phyloP scores from a whole-genome alignment of 805 yeast species.

The Candida maltosa region DNA sequence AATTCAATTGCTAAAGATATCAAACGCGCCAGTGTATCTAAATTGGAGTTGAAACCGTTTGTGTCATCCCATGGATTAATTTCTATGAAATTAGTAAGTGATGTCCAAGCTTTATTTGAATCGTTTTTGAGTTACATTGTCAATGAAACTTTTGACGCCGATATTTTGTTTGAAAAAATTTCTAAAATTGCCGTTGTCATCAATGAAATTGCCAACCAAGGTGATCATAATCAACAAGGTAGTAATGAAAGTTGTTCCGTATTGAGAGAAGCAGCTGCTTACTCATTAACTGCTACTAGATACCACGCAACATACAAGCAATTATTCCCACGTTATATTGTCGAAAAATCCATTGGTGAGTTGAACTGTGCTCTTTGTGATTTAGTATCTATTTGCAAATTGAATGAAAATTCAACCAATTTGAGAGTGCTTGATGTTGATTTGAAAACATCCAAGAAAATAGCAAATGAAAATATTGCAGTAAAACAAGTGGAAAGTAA shows the following conservation, averaged over 20 bases:
- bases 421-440: constrained; percentile 1
- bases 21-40: constrained; percentile 13
- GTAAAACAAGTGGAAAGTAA: neutral
- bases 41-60: constrained; percentile 24
- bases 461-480: neutral
- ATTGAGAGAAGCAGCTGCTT: constrained; percentile 67
- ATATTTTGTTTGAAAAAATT: constrained; percentile 47
- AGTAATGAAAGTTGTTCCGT: constrained; percentile 41
- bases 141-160: constrained; percentile 25
- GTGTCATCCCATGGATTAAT: constrained; percentile 43
- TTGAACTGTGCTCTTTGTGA: constrained; percentile 65
- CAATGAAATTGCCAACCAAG: constrained; percentile 36
- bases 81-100: constrained; percentile 41
- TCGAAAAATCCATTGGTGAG: constrained; percentile 76
- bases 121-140: constrained; percentile 35
- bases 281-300: constrained; percentile 72
- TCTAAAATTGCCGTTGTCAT: constrained; percentile 48
- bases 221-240: constrained; percentile 19
- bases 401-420: constrained; percentile 19
- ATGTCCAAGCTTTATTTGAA: constrained; percentile 49
- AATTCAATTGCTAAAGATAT: constrained; percentile 19
- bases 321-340: constrained; percentile 63
- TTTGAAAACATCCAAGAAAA: neutral
- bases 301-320: constrained; percentile 63
- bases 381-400: constrained; percentile 51